phyloP scores from a whole-genome alignment of 106 monocot genomes.

The Platanthera zijinensis region DNA sequence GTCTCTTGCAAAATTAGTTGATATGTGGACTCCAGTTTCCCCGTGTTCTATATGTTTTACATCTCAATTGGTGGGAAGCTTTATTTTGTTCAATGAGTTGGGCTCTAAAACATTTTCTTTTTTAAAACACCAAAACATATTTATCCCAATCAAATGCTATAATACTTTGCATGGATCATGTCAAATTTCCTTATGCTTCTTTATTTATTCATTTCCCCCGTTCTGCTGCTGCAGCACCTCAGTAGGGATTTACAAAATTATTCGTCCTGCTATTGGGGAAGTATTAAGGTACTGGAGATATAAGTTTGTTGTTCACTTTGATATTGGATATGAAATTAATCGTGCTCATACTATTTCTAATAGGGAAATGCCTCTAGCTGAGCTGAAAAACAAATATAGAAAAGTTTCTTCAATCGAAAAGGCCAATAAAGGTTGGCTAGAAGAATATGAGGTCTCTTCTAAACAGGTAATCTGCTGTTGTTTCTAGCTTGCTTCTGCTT shows the following conservation, averaged over 20 bases:
- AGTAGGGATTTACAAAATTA: constrained; percentile 66
- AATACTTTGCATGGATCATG: neutral
- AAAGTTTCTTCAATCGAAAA: constrained; percentile 78
- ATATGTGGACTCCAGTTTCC: neutral
- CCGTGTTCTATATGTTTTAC: neutral
- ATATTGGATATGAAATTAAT: constrained; percentile 1
- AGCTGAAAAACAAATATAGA: constrained; percentile 83
- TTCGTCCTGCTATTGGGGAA: constrained; percentile 91
- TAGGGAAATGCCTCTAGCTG: constrained; percentile 86
- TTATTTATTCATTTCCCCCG: neutral
- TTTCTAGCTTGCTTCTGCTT: neutral
- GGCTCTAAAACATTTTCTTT: neutral
- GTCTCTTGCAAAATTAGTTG: neutral
- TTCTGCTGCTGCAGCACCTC: constrained; percentile 44
- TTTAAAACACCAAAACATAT: neutral
- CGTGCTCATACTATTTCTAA: neutral
- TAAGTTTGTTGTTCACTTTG: neutral
- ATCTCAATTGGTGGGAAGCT: neutral
- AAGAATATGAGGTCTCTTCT: constrained; percentile 79
- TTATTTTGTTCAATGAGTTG: neutral
- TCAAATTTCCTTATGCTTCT: neutral
- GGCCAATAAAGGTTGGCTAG: constrained; percentile 75
- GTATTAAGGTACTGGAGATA: constrained; percentile 53
- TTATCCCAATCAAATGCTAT: neutral
- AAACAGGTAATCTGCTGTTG: constrained; percentile 50